Conservation (phyloP, 768 basidiomycete genomes). For the Gymnopilus junonius region DNA sequence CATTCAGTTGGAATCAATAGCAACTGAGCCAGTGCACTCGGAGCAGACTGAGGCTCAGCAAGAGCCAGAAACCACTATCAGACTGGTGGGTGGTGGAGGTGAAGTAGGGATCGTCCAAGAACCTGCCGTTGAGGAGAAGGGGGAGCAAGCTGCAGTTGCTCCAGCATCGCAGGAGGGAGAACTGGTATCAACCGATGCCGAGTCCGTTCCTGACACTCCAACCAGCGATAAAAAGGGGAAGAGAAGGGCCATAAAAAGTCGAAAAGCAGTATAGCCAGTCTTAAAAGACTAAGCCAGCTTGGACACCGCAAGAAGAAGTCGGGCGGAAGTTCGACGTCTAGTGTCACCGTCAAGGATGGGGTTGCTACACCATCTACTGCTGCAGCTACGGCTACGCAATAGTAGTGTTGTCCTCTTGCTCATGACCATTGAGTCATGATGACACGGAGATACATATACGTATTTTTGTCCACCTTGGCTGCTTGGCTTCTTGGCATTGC, state of each 20-base stretch:
- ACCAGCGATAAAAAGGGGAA: conserved; percentile 23
- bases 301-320: conserved; percentile 51
- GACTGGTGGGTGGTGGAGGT: conserved; percentile 63
- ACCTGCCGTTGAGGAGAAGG: conserved; percentile 24
- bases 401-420: conserved; percentile 1
- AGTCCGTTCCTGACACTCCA: conserved; percentile 31
- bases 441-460: background rate
- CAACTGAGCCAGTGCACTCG: background rate
- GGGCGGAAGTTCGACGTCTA: conserved; percentile 48
- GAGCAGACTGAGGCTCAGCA: background rate
- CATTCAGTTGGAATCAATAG: background rate
- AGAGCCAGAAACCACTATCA: conserved; percentile 50
- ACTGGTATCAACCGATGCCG: conserved; percentile 37
- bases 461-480: background rate
- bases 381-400: conserved; percentile 20
- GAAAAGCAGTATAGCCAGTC: conserved; percentile 56
- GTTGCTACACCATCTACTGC: conserved; percentile 22
- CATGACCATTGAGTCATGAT: background rate
- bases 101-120: conserved; percentile 38
- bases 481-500: background rate
- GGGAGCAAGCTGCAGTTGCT: conserved; percentile 25
- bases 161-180: conserved; percentile 41
- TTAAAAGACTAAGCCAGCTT: conserved; percentile 58
- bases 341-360: conserved; percentile 48
- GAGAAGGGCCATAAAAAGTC: conserved; percentile 56